Percentiles rank a stretch among this genome's conserved stretches.
phyloP scores from a whole-genome alignment of 1,284 basidiomycete species.

The Cutaneotrichosporon cavernicola region DNA sequence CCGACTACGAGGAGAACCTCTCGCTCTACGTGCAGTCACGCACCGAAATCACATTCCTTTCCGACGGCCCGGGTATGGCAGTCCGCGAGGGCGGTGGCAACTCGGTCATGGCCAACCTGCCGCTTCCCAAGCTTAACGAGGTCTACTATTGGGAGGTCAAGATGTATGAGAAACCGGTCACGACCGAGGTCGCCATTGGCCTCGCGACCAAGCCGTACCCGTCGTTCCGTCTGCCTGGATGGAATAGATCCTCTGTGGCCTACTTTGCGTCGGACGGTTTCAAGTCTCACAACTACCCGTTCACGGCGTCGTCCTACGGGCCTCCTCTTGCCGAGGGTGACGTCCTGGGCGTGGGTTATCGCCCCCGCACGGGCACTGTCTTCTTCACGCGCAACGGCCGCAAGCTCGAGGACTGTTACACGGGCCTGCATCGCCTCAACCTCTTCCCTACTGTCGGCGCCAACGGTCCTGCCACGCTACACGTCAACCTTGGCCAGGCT shows the following conservation, averaged over 20 bases:
- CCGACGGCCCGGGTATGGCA: constrained; percentile 77
- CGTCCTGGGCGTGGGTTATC: constrained; percentile 87
- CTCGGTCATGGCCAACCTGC: constrained; percentile 89
- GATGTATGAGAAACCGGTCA: constrained; percentile 87
- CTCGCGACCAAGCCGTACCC: constrained; percentile 94
- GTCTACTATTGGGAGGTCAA: constrained; percentile 98
- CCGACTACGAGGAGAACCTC: constrained; percentile 89
- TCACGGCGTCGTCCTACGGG: constrained; percentile 82
- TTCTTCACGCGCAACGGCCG: constrained; percentile 96
- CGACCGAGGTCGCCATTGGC: constrained; percentile 81
- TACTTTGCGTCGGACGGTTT: constrained; percentile 92
- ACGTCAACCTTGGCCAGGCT: constrained; percentile 91
- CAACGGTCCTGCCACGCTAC: constrained; percentile 88
- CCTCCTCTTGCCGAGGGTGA: constrained; percentile 87
- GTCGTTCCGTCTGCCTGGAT: constrained; percentile 84
- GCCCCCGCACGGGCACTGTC: constrained; percentile 89
- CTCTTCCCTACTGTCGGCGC: constrained; percentile 93
- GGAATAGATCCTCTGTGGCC: constrained; percentile 86
- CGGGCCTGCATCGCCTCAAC: constrained; percentile 82
- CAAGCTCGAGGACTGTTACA: constrained; percentile 89
- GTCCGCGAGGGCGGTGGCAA: constrained; percentile 63
- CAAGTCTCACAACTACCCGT: constrained; percentile 96
- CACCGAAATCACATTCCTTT: constrained; percentile 92
- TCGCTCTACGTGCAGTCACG: constrained; percentile 86
- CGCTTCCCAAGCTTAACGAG: constrained; percentile 90